Base-by-base conservation (phyloP, 2,329 filamentous ascomycete genomes). In the Apiospora koreana region DNA sequence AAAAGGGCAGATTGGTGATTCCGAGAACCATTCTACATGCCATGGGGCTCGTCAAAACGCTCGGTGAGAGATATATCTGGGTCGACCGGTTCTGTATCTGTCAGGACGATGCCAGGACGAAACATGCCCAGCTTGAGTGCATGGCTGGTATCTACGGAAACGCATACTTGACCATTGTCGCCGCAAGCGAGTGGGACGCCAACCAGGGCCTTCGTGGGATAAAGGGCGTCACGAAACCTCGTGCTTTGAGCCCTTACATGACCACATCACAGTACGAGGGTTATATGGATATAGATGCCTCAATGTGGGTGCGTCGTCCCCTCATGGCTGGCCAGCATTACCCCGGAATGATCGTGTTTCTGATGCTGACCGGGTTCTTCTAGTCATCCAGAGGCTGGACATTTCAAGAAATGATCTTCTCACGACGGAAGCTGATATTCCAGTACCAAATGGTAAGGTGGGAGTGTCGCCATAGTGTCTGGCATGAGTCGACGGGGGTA, bases 121-220 rank as follows among this genome's bases (percentile, higher is more conserved):
- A 77, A 25, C 72, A 71, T 38, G 71, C 73, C 2, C 80, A 83
- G 41, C 76, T 83, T 31, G 70, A 73, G 0, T 75, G 77, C 8
- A 83, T 83, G 82, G 80, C 81, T 21, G 75, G 78, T 2, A 80
- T 83, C 6, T 83, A 81, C 31, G 76, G 78, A 21, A 75, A 77
- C 0, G 77, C 81, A 0, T 75, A 73, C 2, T 23, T 83, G 12
- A 81, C 81, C 0, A 82, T 83, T n/a, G 76, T 83, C 48, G 81
- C 81, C 0, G 80, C 81, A 31, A 38, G 35, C 10, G 31, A 23
- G 21, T 38, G 54, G 31, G 54, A 62, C 18, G 54, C 54, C 54
- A 62, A 38, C 31, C 31, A 62, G 14, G 31, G 54, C 31, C 54
- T 38, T 23, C 54, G 18, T 10, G 54, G 31, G 31, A n/a, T 38